A percentile compares a stretch with the other conserved stretches of the same genome.
phyloP scores from a whole-genome alignment of 441 rosid species.

The Francoa sonchifolia region DNA sequence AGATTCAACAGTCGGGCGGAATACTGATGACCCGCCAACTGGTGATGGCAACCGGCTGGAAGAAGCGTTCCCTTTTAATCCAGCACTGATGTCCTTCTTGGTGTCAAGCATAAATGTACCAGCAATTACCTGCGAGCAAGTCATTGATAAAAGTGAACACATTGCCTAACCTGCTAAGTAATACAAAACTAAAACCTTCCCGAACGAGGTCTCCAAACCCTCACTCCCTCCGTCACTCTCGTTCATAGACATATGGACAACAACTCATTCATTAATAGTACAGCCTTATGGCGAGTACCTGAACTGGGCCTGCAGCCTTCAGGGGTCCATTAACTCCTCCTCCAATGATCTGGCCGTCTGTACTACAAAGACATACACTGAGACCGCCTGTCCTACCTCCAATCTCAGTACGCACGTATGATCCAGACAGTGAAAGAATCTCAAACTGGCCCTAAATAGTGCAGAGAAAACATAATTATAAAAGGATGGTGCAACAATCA shows the following conservation, averaged over 20 bases:
- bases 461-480: too few species aligned
- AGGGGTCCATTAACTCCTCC: constrained; percentile 80
- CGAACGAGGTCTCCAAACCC: too few species aligned
- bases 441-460: constrained; percentile 89
- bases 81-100: constrained; percentile 34
- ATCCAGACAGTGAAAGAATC: constrained; percentile 78
- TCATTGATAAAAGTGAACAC: constrained; percentile 4
- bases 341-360: constrained; percentile 72
- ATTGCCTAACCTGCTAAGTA: not conserved
- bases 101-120: constrained; percentile 64
- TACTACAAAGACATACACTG: constrained; percentile 51
- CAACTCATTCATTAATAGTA: too few species aligned
- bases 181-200: not conserved
- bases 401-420: constrained; percentile 53
- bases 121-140: constrained; percentile 53
- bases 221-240: too few species aligned
- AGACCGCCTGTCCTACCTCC: constrained; percentile 80
- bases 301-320: constrained; percentile 83
- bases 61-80: constrained; percentile 40
- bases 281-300: constrained; percentile 34
- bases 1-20: constrained; percentile 48
- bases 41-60: constrained; percentile 47
- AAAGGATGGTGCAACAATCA: constrained; percentile 7
- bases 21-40: constrained; percentile 32
- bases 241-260: too few species aligned